Evolutionary conservation across 108 stramenopile genomes (phyloP), one percentile per base, ranked within the genome.

Genomic region (Fragilaria radians): DNA sequence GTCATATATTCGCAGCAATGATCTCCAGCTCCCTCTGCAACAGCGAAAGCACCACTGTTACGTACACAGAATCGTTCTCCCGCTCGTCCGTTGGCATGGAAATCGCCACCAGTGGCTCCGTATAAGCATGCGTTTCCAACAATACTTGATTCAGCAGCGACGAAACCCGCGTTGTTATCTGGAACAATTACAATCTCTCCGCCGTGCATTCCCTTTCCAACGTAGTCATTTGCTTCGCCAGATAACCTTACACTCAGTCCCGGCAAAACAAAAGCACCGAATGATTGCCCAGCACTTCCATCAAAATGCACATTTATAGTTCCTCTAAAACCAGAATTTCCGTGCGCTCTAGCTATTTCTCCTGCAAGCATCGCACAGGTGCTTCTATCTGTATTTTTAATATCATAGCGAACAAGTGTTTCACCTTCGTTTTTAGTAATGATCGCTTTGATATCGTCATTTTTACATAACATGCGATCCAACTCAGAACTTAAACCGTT

Each of bases 1-100:
- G 96, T 97, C 96, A 97, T 97, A 83, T 97, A 97, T 72, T 97
- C 96, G 64, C 92, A 94, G 59, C 92, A 91, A 64, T 97, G 96
- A 64, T 96, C 95, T 52, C 96, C 96, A 23, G 90, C 86, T 61
- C 96, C 96, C 70, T 97, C 96, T 18, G 91, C 89, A n/a, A 97
- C 96, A 54, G 94, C 96, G 62, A 84, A 84, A 1, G 94, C 95
- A 28, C 96, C 96, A 54, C 86, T 88, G 72, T 97, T 97, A 28
- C 97, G 92, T 30, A 98, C 97, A 53, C 88, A 85, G 63, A 98
- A 98, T 53, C 97, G 86, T 57, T 98, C 95, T 29, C 97, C 97
- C 19, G 95, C 85, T 48, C 89, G 79, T 5, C 97, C 97, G 67
- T 93, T 85, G 55, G 95, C 94, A 65, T 95, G 95, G 67, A 96